phyloP scores from a whole-genome alignment of 1,139 yeast genomes.

The Debaryomyces robertsiae region DNA sequence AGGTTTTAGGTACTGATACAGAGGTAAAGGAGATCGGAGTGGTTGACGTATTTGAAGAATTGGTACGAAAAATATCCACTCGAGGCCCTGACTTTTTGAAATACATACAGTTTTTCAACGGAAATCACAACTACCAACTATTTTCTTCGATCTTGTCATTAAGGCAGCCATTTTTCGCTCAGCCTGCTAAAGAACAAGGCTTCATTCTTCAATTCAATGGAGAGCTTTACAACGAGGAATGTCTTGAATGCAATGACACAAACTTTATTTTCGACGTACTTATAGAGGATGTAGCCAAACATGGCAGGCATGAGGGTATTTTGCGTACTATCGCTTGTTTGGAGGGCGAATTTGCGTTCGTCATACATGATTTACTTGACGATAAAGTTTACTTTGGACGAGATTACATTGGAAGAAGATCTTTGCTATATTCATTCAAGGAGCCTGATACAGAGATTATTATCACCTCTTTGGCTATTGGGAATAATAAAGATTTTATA shows the following conservation, averaged over 20 bases:
- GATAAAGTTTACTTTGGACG: constrained; percentile 71
- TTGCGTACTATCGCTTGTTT: constrained; percentile 39
- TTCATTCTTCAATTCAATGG: constrained; percentile 77
- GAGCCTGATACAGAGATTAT: constrained; percentile 35
- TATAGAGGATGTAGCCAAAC: constrained; percentile 11
- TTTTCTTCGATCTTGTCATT: constrained; percentile 77
- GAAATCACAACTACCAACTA: constrained; percentile 27
- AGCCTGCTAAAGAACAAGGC: constrained; percentile 52
- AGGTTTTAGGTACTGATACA: constrained; percentile 16
- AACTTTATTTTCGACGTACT: constrained; percentile 28
- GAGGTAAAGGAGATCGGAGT: constrained; percentile 13
- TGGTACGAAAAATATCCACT: constrained; percentile 46
- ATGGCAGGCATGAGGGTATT: constrained; percentile 28
- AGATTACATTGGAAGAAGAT: constrained; percentile 79
- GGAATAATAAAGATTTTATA: constrained; percentile 28
- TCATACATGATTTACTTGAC: constrained; percentile 42
- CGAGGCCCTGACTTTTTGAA: constrained; percentile 58
- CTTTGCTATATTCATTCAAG: constrained; percentile 50
- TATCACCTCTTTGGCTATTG: constrained; percentile 49
- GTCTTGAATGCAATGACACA: constrained; percentile 42
- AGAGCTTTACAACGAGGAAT: constrained; percentile 69
- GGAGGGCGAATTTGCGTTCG: constrained; percentile 83
- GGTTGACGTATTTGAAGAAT: constrained; percentile 21
- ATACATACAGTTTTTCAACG: constrained; percentile 19
- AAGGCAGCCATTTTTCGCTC: constrained; percentile 73